Evolutionary conservation across 2,329 filamentous ascomycete genomes (phyloP).

Genomic region (Colletotrichum sp.): DNA sequence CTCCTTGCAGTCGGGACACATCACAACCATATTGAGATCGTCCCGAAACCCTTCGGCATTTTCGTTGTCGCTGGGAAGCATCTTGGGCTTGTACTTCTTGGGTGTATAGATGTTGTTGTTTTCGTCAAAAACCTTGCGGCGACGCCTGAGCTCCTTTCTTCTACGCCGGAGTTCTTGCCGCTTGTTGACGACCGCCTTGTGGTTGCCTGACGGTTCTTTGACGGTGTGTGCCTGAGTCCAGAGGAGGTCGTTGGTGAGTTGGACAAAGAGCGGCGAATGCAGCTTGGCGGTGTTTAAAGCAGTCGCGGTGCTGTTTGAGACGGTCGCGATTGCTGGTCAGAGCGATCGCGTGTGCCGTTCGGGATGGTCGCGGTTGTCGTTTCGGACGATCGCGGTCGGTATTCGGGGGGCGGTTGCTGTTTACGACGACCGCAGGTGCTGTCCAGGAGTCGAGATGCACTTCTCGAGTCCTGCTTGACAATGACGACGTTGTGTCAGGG

Average conservation of each 20-base stretch:
- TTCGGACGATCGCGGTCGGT: background rate
- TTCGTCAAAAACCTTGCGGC: conserved; percentile 44
- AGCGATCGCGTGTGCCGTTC: conserved; percentile 41
- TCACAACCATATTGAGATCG: conserved; percentile 84
- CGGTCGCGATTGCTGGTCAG: background rate
- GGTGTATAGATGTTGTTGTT: conserved; percentile 47
- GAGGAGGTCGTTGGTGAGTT: conserved; percentile 52
- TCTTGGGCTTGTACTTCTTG: conserved; percentile 47
- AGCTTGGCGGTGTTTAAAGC: conserved; percentile 57
- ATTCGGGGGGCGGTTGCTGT: background rate
- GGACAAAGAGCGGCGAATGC: conserved; percentile 75
- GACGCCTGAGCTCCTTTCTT: conserved; percentile 36
- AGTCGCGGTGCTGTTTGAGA: background rate
- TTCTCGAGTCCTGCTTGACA: background rate
- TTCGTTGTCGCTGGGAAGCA: conserved; percentile 36
- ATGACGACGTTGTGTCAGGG: background rate
- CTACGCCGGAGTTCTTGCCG: conserved; percentile 35
- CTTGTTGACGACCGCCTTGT: conserved; percentile 34
- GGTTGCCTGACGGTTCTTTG: conserved; percentile 21
- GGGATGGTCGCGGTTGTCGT: background rate
- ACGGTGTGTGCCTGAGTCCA: conserved; percentile 31
- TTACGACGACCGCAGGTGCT: background rate
- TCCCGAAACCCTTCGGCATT: conserved; percentile 64
- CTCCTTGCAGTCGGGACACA: conserved; percentile 91
- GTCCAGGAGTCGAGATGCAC: background rate